These are phyloP conservation scores for Cryphonectria parasitica DNA, from an alignment of 2,329 filamentous ascomycete species.

Conservation along the genomic window DNA sequence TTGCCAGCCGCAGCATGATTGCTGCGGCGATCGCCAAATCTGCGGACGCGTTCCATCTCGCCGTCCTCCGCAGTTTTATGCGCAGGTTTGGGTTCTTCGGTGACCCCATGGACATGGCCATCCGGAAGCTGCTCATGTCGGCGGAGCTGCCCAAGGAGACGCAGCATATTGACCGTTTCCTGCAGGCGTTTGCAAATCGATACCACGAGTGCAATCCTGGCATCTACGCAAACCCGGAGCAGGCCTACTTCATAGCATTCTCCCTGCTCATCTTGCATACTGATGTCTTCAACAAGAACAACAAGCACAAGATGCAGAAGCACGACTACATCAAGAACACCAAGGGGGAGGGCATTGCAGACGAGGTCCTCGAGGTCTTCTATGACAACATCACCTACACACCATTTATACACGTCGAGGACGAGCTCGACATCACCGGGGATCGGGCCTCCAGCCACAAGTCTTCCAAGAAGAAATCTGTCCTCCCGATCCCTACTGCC, in stretches of 20 bases:
- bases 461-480: conserved; percentile 65
- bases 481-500: conserved; percentile 65
- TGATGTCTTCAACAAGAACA: conserved; percentile 99
- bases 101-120: conserved; percentile 96
- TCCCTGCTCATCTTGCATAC: conserved; percentile 95
- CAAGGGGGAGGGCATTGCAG: conserved; percentile 85
- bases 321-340: conserved; percentile 95
- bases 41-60: conserved; percentile 79
- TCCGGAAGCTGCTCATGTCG: conserved; percentile 94
- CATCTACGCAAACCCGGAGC: conserved; percentile 86
- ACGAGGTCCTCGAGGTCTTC: conserved; percentile 92
- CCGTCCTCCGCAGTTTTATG: conserved; percentile 93
- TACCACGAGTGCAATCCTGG: conserved; percentile 99
- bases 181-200: conserved; percentile 92
- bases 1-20: conserved; percentile 79
- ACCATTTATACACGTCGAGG: conserved; percentile 96
- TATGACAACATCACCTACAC: conserved; percentile 99
- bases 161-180: conserved; percentile 92
- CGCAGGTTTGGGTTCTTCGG: conserved; percentile 93
- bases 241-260: conserved; percentile 98
- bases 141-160: conserved; percentile 96
- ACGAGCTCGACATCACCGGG: conserved; percentile 79
- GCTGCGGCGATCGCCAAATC: conserved; percentile 84
- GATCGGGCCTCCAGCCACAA: conserved; percentile 74
- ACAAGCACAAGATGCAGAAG: conserved; percentile 99